A percentile compares a stretch with the other conserved stretches of the same genome.
Conservation (phyloP, 2,329 filamentous ascomycete genomes). For the Arachnopeziza araneosa region DNA sequence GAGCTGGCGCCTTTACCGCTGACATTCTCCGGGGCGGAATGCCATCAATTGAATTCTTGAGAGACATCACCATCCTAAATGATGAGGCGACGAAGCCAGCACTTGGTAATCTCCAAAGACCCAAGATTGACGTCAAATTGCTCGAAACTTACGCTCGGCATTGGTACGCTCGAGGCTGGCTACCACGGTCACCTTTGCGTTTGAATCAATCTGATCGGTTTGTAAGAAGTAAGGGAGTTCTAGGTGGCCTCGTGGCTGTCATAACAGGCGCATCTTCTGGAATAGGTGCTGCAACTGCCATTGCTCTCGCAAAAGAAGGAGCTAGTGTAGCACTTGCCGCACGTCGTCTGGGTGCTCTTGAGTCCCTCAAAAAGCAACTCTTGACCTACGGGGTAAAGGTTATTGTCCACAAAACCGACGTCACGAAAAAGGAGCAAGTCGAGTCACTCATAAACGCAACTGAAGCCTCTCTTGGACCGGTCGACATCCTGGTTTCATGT, state of each 20-base stretch:
- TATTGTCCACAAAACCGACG: slow-evolving; percentile 65
- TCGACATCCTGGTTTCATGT: slow-evolving; percentile 75
- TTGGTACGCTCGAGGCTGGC: slow-evolving; percentile 76
- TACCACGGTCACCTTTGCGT: slow-evolving; percentile 54
- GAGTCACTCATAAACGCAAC: slow-evolving; percentile 58
- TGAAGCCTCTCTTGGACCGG: slow-evolving; percentile 57
- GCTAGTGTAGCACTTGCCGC: slow-evolving; percentile 68
- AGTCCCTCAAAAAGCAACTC: slow-evolving; percentile 58
- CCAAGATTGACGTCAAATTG: slow-evolving; percentile 63
- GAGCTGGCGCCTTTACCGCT: slow-evolving; percentile 68
- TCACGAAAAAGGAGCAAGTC: slow-evolving; percentile 62
- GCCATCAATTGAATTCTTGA: slow-evolving; percentile 67
- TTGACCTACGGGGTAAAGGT: slow-evolving; percentile 55
- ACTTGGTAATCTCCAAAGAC: slow-evolving; percentile 52
- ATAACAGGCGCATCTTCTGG: slow-evolving; percentile 77
- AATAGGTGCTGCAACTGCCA: slow-evolving; percentile 70
- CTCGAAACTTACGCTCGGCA: slow-evolving; percentile 74
- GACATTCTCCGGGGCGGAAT: slow-evolving; percentile 77
- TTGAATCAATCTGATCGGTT: slow-evolving; percentile 40
- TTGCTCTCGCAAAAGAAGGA: slow-evolving; percentile 63
- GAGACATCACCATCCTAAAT: slow-evolving; percentile 67
- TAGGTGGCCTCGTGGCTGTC: slow-evolving; percentile 65
- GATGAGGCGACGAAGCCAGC: slow-evolving; percentile 62
- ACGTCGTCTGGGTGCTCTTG: slow-evolving; percentile 62
- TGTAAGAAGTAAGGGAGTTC: slow-evolving; percentile 46